Base-by-base conservation (phyloP, 2,329 filamentous ascomycete species). In the Lasiodiplodia gonubiensis region DNA sequence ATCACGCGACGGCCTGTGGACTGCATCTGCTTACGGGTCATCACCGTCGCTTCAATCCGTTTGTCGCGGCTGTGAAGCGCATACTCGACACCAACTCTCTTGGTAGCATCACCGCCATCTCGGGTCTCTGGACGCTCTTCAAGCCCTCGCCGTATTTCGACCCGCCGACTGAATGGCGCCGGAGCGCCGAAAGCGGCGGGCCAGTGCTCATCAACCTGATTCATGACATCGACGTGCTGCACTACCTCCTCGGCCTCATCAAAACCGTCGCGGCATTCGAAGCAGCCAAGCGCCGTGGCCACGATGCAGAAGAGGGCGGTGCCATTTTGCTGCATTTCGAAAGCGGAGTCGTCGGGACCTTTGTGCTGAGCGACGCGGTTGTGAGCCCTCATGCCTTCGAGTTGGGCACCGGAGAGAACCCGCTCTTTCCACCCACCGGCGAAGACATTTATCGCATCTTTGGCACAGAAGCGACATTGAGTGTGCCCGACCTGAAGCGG, bases 161-260 rank as follows among this genome's bases (percentile, higher is more conserved):
- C 2, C 70, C 80, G 0, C 81, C 81, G 0, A 76, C 77, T 0
- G 80, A 81, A 48, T 88, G 86, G 86, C 80, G 84, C 16, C 78
- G 80, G 7, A 53, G 46, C 53, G 83, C 82, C 1, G 86, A 85
- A 8, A 46, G 54, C 42, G 83, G 82, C 1, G 86, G 86, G 0
- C 82, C 84, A 0, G 76, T 88, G 8, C 76, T 84, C 2, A 88
- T 88, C 68, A 89, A 89, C 71, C 76, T 89, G 52, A 82, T 88
- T n/a, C 86, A 89, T 71, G 87, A 89, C 60, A 77, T 89, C 48
- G 87, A 89, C 68, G 75, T 88, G 0, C 76, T 89, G 21, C 86
- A 88, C 55, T 83, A 84, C 73, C 76, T 88, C 1, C 81, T 89
- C 30, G 86, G 86, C 0, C 82, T 84, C 0, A 84, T 89, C 30